Percentiles rank a stretch among this genome's conserved stretches.
These are phyloP conservation scores for Cucumis melo DNA, from an alignment of 306 rosid species.

Conservation along the genomic window DNA sequence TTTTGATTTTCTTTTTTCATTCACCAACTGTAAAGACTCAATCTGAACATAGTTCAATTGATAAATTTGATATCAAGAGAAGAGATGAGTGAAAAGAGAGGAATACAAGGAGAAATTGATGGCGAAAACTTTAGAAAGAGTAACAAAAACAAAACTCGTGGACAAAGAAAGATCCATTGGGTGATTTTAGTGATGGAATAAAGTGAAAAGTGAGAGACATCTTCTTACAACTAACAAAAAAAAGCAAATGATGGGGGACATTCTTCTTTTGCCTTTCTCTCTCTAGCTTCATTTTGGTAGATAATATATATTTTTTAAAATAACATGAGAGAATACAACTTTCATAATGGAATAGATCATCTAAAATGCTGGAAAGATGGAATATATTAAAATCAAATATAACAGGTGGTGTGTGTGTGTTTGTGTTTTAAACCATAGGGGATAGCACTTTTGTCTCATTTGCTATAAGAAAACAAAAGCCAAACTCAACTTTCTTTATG, in stretches of 20 bases:
- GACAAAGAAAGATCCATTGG: not conserved
- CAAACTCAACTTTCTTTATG: slow-evolving; percentile 31
- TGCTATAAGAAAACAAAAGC: slow-evolving; percentile 4
- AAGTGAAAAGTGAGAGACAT: slow-evolving; percentile 71
- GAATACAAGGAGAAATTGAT: not conserved
- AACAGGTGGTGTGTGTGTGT: not conserved
- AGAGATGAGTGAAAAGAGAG: not conserved
- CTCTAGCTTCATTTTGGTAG: not conserved
- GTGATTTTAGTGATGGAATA: slow-evolving; percentile 30
- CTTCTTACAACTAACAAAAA: slow-evolving; percentile 24
- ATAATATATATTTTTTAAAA: not conserved
- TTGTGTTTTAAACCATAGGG: not conserved
- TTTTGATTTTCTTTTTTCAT: not conserved
- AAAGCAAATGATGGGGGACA: not conserved
- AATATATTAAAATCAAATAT: not conserved
- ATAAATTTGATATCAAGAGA: no score
- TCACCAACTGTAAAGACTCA: not conserved
- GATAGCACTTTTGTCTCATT: slow-evolving; percentile 63
- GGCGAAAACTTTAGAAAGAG: not conserved
- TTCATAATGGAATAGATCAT: slow-evolving; percentile 9
- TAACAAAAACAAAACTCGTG: not conserved
- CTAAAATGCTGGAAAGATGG: slow-evolving; percentile 9
- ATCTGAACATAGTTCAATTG: no score
- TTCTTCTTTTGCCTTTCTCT: not conserved
- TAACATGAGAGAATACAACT: not conserved